phyloP scores from a whole-genome alignment of 306 rosid species.

The Citrullus amarus region DNA sequence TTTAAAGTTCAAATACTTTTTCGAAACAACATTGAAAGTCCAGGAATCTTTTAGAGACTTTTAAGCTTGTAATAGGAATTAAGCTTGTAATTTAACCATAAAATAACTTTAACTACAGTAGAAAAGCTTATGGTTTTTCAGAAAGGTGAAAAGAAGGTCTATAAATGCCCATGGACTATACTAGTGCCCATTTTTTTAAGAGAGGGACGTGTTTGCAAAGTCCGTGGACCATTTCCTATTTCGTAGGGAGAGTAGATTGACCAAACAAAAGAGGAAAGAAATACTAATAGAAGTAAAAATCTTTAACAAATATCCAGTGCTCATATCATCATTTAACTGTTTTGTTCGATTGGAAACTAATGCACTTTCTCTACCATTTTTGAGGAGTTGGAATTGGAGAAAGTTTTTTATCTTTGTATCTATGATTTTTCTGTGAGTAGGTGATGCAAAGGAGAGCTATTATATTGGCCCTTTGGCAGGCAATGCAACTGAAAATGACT shows the following conservation, averaged over 20 bases:
- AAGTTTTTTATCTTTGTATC: not conserved
- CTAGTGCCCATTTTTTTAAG: not conserved
- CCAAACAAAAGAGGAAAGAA: not conserved
- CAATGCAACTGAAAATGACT: slow-evolving; percentile 6
- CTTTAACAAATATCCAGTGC: not conserved
- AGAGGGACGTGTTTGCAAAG: not conserved
- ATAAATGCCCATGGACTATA: not conserved
- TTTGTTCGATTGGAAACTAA: not conserved
- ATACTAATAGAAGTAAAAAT: too few species aligned
- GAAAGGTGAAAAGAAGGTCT: not conserved
- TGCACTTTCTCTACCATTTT: not conserved
- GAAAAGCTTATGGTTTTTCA: not conserved
- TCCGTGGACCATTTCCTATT: not conserved
- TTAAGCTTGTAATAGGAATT: too few species aligned
- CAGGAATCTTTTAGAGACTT: too few species aligned
- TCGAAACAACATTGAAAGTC: too few species aligned
- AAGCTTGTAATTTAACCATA: too few species aligned
- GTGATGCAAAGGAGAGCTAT: slow-evolving; percentile 70
- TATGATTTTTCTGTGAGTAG: slow-evolving; percentile 19
- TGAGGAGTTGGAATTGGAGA: not conserved
- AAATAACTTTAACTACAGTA: not conserved
- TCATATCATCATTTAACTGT: not conserved
- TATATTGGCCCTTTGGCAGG: slow-evolving; percentile 56
- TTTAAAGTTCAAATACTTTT: too few species aligned
- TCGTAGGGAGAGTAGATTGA: not conserved